Percentiles rank a stretch among this genome's conserved stretches.
Evolutionary conservation across 1,139 yeast species (phyloP).

Genomic region (Protomyces gravidus): DNA sequence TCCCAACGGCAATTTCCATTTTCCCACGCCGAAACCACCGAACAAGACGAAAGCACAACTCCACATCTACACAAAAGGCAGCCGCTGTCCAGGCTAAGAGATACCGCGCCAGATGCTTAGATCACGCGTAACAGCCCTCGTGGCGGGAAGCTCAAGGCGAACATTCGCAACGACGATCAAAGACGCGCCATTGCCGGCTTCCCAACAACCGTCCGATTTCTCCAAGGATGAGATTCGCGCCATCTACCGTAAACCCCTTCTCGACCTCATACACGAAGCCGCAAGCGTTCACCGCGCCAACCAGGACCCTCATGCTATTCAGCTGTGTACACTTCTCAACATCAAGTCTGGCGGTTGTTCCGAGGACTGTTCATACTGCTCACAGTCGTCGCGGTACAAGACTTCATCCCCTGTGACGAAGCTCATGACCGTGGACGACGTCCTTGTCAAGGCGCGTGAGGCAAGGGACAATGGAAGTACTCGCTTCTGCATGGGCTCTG

Average conservation of each 20-base stretch:
- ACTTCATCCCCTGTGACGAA: constrained; percentile 69
- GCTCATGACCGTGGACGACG: constrained; percentile 57
- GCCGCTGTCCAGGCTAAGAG: no score
- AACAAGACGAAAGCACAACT: not conserved
- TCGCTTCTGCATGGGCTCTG: constrained; percentile 81
- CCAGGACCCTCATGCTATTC: constrained; percentile 68
- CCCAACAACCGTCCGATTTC: constrained; percentile 46
- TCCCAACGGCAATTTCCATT: not conserved
- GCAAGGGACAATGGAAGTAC: constrained; percentile 72
- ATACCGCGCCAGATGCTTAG: no score
- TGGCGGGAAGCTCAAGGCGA: not conserved
- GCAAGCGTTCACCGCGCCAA: constrained; percentile 57
- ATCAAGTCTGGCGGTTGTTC: constrained; percentile 79
- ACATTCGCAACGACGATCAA: not conserved
- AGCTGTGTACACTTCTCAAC: constrained; percentile 67
- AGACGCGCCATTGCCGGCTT: not conserved
- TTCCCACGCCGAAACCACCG: not conserved
- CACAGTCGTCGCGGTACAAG: constrained; percentile 64
- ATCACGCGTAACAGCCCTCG: not conserved
- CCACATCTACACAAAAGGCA: not conserved
- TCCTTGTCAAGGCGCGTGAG: constrained; percentile 57
- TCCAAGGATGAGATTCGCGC: constrained; percentile 54
- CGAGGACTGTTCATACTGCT: constrained; percentile 77
- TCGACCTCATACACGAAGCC: constrained; percentile 56
- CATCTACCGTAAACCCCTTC: constrained; percentile 61